Evolutionary conservation across 2,329 filamentous ascomycete genomes (phyloP), one percentile per base, ranked within the genome.

Genomic region (Kalmusia sp.): DNA sequence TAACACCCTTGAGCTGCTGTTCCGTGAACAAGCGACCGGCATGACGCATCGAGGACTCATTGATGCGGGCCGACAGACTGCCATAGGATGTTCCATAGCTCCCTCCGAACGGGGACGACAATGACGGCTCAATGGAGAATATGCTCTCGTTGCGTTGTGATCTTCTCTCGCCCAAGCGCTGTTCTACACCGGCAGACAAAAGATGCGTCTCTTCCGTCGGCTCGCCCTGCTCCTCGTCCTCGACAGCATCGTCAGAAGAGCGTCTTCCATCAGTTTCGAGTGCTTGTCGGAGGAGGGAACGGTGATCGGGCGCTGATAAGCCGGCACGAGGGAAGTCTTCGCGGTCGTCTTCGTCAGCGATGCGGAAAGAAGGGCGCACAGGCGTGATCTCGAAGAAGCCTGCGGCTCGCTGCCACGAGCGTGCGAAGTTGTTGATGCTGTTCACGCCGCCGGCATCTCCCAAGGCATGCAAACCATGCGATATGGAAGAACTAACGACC

Each of bases 341-440:
- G 6, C 63, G 68, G 2, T 70, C 71, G 44, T 73, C 72, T 6
- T 76, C 75, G 11, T 70, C 69, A 35, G 67, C 69, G 46, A 80
- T 70, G 48, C 91, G 80, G 70, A 96, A 92, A 28, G 90, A 88
- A 12, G 87, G 87, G 14, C 87, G 85, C 50, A 90, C 87, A 4
- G 92, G 91, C 28, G 95, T 88, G 62, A 96, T 91, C 73, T 97
- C 93, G 59, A 87, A 84, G 74, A 98, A 98, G 52, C 84, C 88
- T 22, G 92, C 92, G 31, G 93, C 93, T 71, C 93, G 87, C 75
- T 93, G 91, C 90, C 92, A 96, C 64, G 91, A 96, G 55, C 90
- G 86, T 38, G 93, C 91, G 71, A 98, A 98, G 67, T 93, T 96
- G 68, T 95, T 89, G 65, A 98, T 90, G 74, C 91, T 96, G 79